Base-by-base conservation (phyloP, 2,329 filamentous ascomycete genomes). In the Microdochium trichocladiopsis region DNA sequence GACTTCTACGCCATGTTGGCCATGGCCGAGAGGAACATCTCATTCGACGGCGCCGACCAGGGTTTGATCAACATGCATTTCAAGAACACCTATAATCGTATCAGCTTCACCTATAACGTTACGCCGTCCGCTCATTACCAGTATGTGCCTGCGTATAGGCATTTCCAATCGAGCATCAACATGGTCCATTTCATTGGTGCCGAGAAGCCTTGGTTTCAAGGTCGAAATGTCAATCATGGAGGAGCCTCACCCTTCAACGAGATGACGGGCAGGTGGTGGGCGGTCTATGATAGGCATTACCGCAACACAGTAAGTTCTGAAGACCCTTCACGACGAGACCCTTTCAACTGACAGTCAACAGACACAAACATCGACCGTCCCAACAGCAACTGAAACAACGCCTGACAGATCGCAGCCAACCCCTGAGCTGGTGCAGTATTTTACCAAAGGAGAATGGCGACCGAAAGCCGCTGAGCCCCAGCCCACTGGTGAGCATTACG, bases 51-150 rank as follows among this genome's bases (percentile, higher is more conserved):
- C 49, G 94, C 94, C 36, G 94, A 99, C 66, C 94, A 99, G 71
- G 94, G 94, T 52, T 75, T 99, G 50, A 73, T 99, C 60, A 99
- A 99, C 69, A 92, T 95, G 79, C 88, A 97, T 71, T 99, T 94
- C 72, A 80, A 87, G 71, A 76, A 86, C 66, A 82, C 80, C 55
- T 96, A 86, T 81, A 86, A 96, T 69, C 85, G 92, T 58, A 72
- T 99, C 64, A 92, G 89, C 71, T 99, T 99, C 71, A 87, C 86
- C 50, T 99, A 97, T 76, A 99, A 99, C 68, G 94, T 94, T 69
- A 99, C 94, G 0, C 94, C 94, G 1, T 96, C 90, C 56, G 92
- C 88, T 23, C 91, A 96, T 68, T 99, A 99, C 73, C 94, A 99
- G 72, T 99, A 97, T 71, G 79, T 96, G 52, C 94, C 94, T 12